A percentile compares a stretch with the other conserved stretches of the same genome.
These are phyloP conservation scores for Cytospora chrysosperma DNA, from an alignment of 2,329 filamentous ascomycete genomes.

Conservation along the genomic window DNA sequence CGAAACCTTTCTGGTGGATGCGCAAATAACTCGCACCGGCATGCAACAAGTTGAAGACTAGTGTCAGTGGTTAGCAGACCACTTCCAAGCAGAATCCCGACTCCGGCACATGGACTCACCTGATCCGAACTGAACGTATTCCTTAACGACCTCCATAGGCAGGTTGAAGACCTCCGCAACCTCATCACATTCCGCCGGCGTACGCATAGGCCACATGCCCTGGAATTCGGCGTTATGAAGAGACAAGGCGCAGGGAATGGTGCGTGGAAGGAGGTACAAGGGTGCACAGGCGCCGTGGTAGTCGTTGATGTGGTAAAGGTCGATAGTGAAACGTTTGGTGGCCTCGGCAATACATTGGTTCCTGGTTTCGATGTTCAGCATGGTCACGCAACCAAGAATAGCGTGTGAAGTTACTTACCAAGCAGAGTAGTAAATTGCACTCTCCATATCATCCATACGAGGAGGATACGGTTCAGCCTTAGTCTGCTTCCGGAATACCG, in stretches of 20 bases:
- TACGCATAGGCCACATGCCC: constrained; percentile 65
- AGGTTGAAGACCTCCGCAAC: constrained; percentile 64
- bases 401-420: constrained; percentile 40
- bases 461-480: constrained; percentile 62
- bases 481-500: constrained; percentile 63
- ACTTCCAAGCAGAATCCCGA: constrained; percentile 56
- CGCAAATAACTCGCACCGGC: constrained; percentile 65
- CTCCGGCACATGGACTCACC: constrained; percentile 3
- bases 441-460: constrained; percentile 67
- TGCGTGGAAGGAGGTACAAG: constrained; percentile 60
- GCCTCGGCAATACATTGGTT: constrained; percentile 67
- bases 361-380: constrained; percentile 52
- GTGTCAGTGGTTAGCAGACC: constrained; percentile 48
- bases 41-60: constrained; percentile 66
- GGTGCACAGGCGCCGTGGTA: constrained; percentile 49
- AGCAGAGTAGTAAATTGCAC: constrained; percentile 67
- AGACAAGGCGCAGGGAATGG: constrained; percentile 60
- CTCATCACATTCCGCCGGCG: constrained; percentile 57
- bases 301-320: constrained; percentile 41
- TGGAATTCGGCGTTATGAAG: constrained; percentile 69
- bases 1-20: constrained; percentile 66
- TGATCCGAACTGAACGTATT: constrained; percentile 65
- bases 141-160: constrained; percentile 50
- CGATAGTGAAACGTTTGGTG: constrained; percentile 54
- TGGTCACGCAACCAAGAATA: background rate